Base-by-base conservation (phyloP, 441 rosid genomes). In the Erysimum pusillum region DNA sequence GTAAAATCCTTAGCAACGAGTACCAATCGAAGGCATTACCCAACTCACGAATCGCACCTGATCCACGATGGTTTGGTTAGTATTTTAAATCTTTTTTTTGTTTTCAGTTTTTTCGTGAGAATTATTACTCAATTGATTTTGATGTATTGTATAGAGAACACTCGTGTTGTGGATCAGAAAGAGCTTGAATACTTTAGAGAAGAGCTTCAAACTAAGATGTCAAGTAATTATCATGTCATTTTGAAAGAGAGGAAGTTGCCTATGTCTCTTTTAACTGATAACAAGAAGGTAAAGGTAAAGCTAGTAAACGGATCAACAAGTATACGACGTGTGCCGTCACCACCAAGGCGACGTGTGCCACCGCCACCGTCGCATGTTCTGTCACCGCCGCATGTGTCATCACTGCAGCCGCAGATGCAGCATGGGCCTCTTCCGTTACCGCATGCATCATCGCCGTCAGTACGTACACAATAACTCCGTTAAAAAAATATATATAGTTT, bases 11-110 rank as follows among this genome's bases (percentile, higher is more conserved):
- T 74, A 85, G 86, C 82, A 83, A 90, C 54, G 97, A 91, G 65
- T 84, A 87, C 14, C 98, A 93, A 67, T 93, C 98, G 0, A 80
- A 88, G 72, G 91, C 89, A 0, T 74, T 93, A 34, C 99, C 99
- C 12, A 77, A 75, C 60, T 84, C 96, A 0, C 96, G 98, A 45
- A 91, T 96, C 73, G 92, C 84, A 28, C 93, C 97, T 1, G 98
- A 96, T 75, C 89, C 96, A 60, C 88, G 97, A 59, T 93, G 94
- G 97, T 93, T 96, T 38, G 97, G 99, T 93, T 54, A 8, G 90
- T 77, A 3, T 9, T 11, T 52, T 34, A 5, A 31, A 3, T 8
- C 4, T 4, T 42, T 38, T 46, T 45, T 49, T n/a, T n/a, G n/a
- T n/a, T n/a, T n/a, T n/a, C n/a, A n/a, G 25, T 22, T 22, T 22